Evolutionary conservation across 441 rosid genomes (phyloP), one percentile per base, ranked within the genome.

Genomic region (Erodium moschatum): DNA sequence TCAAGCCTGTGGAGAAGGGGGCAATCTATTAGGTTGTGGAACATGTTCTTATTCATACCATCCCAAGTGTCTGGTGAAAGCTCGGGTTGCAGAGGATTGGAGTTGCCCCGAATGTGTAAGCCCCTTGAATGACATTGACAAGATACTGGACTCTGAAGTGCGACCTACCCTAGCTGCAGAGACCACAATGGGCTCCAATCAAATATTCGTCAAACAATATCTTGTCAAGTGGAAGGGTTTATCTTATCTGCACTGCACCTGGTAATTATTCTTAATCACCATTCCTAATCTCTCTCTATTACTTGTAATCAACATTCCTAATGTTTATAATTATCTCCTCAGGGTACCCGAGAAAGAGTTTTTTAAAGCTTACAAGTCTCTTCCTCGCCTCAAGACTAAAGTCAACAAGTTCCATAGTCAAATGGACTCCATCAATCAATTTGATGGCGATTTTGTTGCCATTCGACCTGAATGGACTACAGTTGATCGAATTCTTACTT

Each of bases 71-170:
- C 73, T 95, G 69, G 73, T 82, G 35, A 95, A 86, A 82, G 86
- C 92, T 74, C 80, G 92, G 66, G 80, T 72, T 65, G 85, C 91
- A 56, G 81, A 77, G 73, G 83, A 81, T 72, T 95, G 99, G 99
- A 92, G 90, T 75, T 95, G 99, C 77, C 99, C 98, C 72, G 99
- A 95, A 92, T 95, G 99, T 73, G 99, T 95, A 86, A 90, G 97
- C 79, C 99, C 99, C 31, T 79, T 95, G 46, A 90, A 75, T 78
- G 99, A 95, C 74, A 90, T 95, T 70, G 98, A 92, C 69, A 92
- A 92, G 87, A 82, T 95, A 75, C 77, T 95, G 85, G 99, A 90
- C 71, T 85, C 85, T 70, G 98, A 92, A 81, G 71, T 83, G 95
- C 98, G 99, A 60, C 99, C 99, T 67, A 90, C 98, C 52, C 86